Percentiles rank a stretch among this genome's conserved stretches.
Evolutionary conservation across 1,139 yeast genomes (phyloP).

Genomic region (Blastobotrys petasosporus): DNA sequence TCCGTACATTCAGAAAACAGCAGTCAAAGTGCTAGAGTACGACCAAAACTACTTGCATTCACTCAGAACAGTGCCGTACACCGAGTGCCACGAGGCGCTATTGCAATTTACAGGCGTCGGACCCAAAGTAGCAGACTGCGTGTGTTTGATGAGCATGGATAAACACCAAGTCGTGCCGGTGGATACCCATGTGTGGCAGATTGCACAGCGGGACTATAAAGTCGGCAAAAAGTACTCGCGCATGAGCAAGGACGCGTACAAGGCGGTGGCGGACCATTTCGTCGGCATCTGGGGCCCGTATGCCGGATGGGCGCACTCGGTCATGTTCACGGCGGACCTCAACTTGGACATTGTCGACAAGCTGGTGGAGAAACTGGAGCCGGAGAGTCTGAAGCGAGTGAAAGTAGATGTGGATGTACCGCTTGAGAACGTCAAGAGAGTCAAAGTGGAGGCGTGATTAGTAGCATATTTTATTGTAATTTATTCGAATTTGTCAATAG

Average conservation of each 20-base stretch:
- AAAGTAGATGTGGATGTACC: not conserved
- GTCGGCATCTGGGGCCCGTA: slow-evolving; percentile 73
- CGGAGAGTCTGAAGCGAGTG: not conserved
- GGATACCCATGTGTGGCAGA: slow-evolving; percentile 94
- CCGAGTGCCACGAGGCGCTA: slow-evolving; percentile 58
- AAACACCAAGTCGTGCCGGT: slow-evolving; percentile 89
- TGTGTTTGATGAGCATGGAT: slow-evolving; percentile 84
- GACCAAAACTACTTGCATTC: slow-evolving; percentile 27
- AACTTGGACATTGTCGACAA: slow-evolving; percentile 5
- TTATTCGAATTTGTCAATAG: too few species aligned
- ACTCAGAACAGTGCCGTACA: slow-evolving; percentile 45
- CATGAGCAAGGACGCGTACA: slow-evolving; percentile 54
- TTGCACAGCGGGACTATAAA: slow-evolving; percentile 76
- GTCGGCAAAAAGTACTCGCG: slow-evolving; percentile 42
- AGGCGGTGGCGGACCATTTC: slow-evolving; percentile 55
- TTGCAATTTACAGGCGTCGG: slow-evolving; percentile 83
- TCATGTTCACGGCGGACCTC: slow-evolving; percentile 80
- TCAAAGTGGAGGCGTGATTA: not conserved
- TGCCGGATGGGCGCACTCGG: slow-evolving; percentile 98
- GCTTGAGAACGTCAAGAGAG: slow-evolving; percentile 1
- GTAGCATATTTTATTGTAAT: too few species aligned
- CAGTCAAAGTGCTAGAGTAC: slow-evolving; percentile 41
- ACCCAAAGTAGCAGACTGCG: slow-evolving; percentile 97
- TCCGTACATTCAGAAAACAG: slow-evolving; percentile 76
- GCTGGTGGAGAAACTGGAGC: not conserved